These are phyloP conservation scores for Tetracentron sinense DNA, from an alignment of 164 flowering plant genomes.

Conservation along the genomic window DNA sequence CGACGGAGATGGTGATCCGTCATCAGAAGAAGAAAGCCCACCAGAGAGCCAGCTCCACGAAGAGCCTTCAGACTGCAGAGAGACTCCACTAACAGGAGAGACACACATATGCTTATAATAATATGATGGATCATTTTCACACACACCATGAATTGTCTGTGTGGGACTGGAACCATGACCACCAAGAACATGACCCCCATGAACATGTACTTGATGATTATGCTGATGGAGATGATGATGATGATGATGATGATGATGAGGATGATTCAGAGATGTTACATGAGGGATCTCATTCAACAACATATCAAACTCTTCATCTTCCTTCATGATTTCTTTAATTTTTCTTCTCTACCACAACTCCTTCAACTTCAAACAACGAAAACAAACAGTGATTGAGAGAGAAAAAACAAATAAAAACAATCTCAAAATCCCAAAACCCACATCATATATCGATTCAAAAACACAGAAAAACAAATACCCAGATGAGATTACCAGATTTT, in stretches of 20 bases:
- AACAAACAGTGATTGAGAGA: not conserved
- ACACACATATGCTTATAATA: constrained; percentile 17
- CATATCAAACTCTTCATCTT: constrained; percentile 31
- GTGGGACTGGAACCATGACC: not conserved
- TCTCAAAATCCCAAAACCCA: constrained; percentile 20
- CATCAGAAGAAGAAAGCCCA: too few species aligned
- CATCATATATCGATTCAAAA: constrained; percentile 13
- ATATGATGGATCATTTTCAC: constrained; percentile 25
- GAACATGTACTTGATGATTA: too few species aligned
- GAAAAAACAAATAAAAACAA: too few species aligned
- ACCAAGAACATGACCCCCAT: too few species aligned
- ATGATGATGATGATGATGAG: too few species aligned
- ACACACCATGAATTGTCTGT: constrained; percentile 20
- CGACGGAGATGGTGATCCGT: constrained; percentile 26
- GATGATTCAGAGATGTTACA: constrained; percentile 26
- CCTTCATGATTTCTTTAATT: constrained; percentile 38
- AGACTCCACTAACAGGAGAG: constrained; percentile 36
- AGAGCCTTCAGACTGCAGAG: constrained; percentile 32
- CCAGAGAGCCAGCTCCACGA: too few species aligned
- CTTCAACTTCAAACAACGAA: constrained; percentile 5
- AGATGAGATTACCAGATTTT: too few species aligned
- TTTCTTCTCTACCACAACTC: not conserved
- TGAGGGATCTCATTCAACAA: constrained; percentile 40
- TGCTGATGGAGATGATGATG: too few species aligned
- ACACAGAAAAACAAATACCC: constrained; percentile 14